A percentile compares a stretch with the other conserved stretches of the same genome.
Conservation (phyloP, 257 asterid genomes). For the Asclepias syriaca region DNA sequence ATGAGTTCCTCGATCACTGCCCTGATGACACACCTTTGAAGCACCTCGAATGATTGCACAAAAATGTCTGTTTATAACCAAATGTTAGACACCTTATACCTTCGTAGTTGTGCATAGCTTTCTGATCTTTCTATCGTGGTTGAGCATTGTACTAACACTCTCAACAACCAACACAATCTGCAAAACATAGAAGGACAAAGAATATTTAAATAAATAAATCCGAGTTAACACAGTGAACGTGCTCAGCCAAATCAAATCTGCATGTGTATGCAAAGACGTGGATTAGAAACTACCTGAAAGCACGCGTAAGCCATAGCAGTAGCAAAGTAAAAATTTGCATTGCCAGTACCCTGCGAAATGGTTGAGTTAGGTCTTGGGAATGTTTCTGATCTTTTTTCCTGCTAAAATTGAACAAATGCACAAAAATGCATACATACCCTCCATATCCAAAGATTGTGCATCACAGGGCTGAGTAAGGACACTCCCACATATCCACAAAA, state of each 20-base stretch:
- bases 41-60: neutral
- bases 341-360: conserved; percentile 87
- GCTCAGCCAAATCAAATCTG: neutral
- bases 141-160: conserved; percentile 81
- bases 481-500: conserved; percentile 89
- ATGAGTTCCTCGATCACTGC: neutral
- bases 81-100: conserved; percentile 20
- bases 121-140: conserved; percentile 69
- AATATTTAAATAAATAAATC: neutral
- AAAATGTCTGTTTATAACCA: neutral
- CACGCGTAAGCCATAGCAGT: conserved; percentile 93
- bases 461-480: conserved; percentile 88
- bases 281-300: conserved; percentile 60
- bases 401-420: neutral
- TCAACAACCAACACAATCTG: conserved; percentile 84
- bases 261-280: neutral
- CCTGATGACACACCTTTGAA: neutral
- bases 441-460: conserved; percentile 99
- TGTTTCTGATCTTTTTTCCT: neutral
- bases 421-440: conserved; percentile 55
- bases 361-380: conserved; percentile 3
- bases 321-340: conserved; percentile 95
- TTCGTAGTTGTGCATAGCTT: conserved; percentile 37
- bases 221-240: neutral
- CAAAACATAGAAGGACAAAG: conserved; percentile 11